These are phyloP conservation scores for Phaeoacremonium minimum DNA, from an alignment of 2,329 filamentous ascomycete species.

Conservation along the genomic window DNA sequence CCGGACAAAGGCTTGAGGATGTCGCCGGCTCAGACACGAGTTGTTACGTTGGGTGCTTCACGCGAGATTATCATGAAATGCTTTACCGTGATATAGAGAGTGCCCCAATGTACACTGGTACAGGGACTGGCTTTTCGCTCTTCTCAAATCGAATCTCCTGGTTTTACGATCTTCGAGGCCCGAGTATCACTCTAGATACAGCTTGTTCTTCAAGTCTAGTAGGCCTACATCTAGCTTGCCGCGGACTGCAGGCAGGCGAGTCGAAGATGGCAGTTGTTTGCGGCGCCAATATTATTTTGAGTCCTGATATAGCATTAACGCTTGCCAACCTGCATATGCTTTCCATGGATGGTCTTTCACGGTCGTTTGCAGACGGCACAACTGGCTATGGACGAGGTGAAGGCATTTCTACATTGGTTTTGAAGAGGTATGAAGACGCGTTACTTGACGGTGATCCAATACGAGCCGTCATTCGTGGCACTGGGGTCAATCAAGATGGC, in stretches of 20 bases:
- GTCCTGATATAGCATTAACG: constrained; percentile 6
- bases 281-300: constrained; percentile 4
- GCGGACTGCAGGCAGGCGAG: constrained; percentile 28
- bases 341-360: too few species aligned
- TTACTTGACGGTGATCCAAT: constrained; percentile 37
- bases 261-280: constrained; percentile 8
- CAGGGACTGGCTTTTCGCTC: constrained; percentile 21
- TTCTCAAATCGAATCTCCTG: constrained; percentile 30
- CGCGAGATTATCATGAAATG: constrained; percentile 20
- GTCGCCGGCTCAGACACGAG: constrained; percentile 18
- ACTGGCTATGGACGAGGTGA: constrained; percentile 46
- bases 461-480: too few species aligned
- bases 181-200: constrained; percentile 35
- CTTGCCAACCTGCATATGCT: constrained; percentile 4
- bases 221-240: constrained; percentile 31
- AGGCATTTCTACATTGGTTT: constrained; percentile 37
- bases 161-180: constrained; percentile 31
- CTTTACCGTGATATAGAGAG: constrained; percentile 23
- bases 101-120: constrained; percentile 18
- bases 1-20: constrained; percentile 15
- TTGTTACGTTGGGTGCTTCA: constrained; percentile 25
- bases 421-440: constrained; percentile 43
- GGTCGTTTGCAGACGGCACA: constrained; percentile 31
- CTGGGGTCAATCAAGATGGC: constrained; percentile 38
- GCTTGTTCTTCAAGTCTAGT: constrained; percentile 34